Percentiles rank a stretch among this genome's conserved stretches.
Evolutionary conservation across 2,329 filamentous ascomycete genomes (phyloP).

Genomic region (Endoconidiophora polonica): DNA sequence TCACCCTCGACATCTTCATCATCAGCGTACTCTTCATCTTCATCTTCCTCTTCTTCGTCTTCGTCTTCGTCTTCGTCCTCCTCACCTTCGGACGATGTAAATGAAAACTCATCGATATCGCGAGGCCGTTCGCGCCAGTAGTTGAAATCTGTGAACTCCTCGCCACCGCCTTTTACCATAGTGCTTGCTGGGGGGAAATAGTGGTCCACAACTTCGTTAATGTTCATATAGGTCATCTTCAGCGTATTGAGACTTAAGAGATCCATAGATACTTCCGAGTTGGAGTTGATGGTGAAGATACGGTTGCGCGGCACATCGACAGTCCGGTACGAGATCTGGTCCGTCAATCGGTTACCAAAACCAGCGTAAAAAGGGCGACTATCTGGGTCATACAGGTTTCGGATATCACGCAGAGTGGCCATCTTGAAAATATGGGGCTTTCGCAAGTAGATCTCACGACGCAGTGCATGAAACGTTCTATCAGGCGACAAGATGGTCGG

Average conservation of each 20-base stretch:
- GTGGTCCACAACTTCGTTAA: slow-evolving; percentile 93
- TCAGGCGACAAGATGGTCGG: slow-evolving; percentile 93
- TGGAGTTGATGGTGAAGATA: slow-evolving; percentile 98
- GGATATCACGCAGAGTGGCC: slow-evolving; percentile 89
- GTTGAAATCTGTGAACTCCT: slow-evolving; percentile 91
- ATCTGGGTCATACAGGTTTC: slow-evolving; percentile 64
- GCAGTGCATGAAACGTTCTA: slow-evolving; percentile 79
- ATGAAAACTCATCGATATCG: slow-evolving; percentile 76
- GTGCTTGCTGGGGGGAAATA: slow-evolving; percentile 89
- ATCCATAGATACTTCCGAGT: slow-evolving; percentile 86
- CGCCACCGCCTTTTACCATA: slow-evolving; percentile 73
- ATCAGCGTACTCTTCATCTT: slow-evolving; percentile 33
- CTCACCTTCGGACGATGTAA: slow-evolving; percentile 46
- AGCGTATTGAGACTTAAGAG: slow-evolving; percentile 82
- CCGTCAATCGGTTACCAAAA: slow-evolving; percentile 90
- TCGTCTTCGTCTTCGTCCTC: slow-evolving; percentile 38
- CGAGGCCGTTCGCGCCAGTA: slow-evolving; percentile 83
- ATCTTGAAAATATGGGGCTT: slow-evolving; percentile 99
- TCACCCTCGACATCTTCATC: slow-evolving; percentile 26
- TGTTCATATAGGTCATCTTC: slow-evolving; percentile 91
- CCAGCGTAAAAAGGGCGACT: slow-evolving; percentile 86
- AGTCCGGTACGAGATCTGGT: slow-evolving; percentile 86
- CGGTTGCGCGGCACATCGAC: slow-evolving; percentile 88
- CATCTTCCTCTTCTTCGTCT: slow-evolving; percentile 33
- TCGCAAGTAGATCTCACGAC: slow-evolving; percentile 82